Evolutionary conservation across 495 filamentous ascomycete genomes (phyloP).

Genomic region (Hyaloscypha variabilis): DNA sequence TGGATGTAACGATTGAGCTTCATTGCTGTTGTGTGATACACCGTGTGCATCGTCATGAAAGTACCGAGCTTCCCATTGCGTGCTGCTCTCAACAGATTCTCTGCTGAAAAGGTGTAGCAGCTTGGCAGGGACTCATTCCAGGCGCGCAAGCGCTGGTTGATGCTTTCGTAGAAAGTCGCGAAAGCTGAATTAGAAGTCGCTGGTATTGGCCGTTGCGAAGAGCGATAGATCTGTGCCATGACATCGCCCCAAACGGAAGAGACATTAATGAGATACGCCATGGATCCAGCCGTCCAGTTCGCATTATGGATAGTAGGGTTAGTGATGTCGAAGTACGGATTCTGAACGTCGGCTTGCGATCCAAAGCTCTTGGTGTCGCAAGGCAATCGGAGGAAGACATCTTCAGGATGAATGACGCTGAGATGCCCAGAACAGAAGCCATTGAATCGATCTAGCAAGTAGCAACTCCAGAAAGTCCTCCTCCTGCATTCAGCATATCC

Average conservation of each 20-base stretch:
- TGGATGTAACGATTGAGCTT: constrained; percentile 64
- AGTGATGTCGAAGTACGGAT: constrained; percentile 59
- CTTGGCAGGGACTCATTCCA: constrained; percentile 46
- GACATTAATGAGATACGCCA: constrained; percentile 63
- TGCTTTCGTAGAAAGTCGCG: constrained; percentile 48
- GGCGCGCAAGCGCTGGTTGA: constrained; percentile 55
- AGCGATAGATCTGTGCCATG: constrained; percentile 57
- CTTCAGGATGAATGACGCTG: constrained; percentile 50
- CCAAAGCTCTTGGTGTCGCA: constrained; percentile 61
- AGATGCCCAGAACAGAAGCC: constrained; percentile 54
- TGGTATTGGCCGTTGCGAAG: constrained; percentile 49
- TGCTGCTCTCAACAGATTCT: constrained; percentile 53
- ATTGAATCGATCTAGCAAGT: constrained; percentile 63
- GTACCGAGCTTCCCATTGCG: constrained; percentile 49
- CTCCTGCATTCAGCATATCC: constrained; percentile 66
- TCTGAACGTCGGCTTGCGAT: constrained; percentile 48
- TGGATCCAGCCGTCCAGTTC: constrained; percentile 46
- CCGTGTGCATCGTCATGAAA: constrained; percentile 61
- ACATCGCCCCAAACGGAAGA: constrained; percentile 67
- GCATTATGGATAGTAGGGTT: constrained; percentile 29
- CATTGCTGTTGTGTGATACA: constrained; percentile 63
- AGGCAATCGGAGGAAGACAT: constrained; percentile 65
- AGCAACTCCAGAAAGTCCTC: constrained; percentile 69
- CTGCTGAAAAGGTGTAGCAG: constrained; percentile 45
- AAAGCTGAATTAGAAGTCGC: constrained; percentile 27